Evolutionary conservation across 192 early-diverging fungal genomes (phyloP).

Genomic region (Gaertneriomyces semiglobifer): DNA sequence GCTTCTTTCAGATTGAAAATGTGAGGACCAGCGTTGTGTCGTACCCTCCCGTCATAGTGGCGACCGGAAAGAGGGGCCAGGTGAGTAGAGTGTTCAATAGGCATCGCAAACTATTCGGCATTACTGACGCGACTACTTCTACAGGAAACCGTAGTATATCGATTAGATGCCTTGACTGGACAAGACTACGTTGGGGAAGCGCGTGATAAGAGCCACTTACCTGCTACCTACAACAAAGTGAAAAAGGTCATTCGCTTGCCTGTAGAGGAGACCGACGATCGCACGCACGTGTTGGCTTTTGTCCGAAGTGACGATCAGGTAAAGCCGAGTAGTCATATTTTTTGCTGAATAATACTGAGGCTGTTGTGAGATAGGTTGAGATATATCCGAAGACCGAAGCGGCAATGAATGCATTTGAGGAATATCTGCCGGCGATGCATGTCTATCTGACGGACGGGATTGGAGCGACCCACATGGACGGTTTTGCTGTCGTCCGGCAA

Average conservation of each 20-base stretch:
- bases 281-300: constrained; percentile 29
- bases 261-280: constrained; percentile 30
- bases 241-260: constrained; percentile 28
- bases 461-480: constrained; percentile 37
- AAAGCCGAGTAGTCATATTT: constrained; percentile 28
- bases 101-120: neutral
- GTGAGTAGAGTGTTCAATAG: neutral
- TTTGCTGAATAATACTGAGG: neutral
- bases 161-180: constrained; percentile 69
- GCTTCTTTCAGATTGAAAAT: constrained; percentile 42
- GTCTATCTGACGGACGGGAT: constrained; percentile 59
- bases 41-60: constrained; percentile 69
- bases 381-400: constrained; percentile 64
- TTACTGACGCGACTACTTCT: neutral
- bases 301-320: constrained; percentile 32
- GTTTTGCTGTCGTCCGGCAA: constrained; percentile 37
- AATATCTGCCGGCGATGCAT: constrained; percentile 56
- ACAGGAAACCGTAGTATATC: constrained; percentile 16
- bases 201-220: neutral
- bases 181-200: constrained; percentile 37
- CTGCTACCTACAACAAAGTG: neutral
- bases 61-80: constrained; percentile 46
- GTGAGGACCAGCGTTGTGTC: constrained; percentile 62
- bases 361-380: constrained; percentile 25
- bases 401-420: constrained; percentile 52